Conservation (phyloP, 2,329 filamentous ascomycete species). For the Paecilomyces formosus region DNA sequence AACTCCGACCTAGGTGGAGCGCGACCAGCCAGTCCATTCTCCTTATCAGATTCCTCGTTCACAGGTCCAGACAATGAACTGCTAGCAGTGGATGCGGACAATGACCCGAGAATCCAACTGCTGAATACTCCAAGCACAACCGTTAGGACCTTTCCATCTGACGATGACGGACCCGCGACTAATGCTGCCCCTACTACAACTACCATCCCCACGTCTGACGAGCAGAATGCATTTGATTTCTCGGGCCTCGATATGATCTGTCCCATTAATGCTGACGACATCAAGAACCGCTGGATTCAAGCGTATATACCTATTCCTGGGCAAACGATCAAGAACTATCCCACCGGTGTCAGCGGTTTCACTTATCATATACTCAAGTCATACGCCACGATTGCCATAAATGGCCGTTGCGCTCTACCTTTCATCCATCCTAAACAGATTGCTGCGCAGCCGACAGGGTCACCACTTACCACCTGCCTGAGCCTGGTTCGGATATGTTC, state of each 20-base stretch:
- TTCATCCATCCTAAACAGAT: constrained; percentile 40
- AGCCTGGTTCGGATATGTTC: constrained; percentile 36
- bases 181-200: too few relatives aligned
- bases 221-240: constrained; percentile 23
- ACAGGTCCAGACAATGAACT: background rate
- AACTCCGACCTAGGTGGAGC: background rate
- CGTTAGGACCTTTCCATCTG: background rate
- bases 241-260: constrained; percentile 30
- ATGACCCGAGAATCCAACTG: background rate
- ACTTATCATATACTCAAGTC: constrained; percentile 39
- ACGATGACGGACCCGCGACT: background rate
- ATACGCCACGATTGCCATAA: constrained; percentile 31
- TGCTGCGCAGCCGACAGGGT: constrained; percentile 9
- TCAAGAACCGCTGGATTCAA: constrained; percentile 45
- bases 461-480: constrained; percentile 35
- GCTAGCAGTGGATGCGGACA: background rate
- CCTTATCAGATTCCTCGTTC: background rate
- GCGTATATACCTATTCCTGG: constrained; percentile 39
- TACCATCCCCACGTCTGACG: background rate
- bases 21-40: background rate
- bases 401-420: constrained; percentile 33
- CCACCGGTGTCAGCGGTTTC: constrained; percentile 29
- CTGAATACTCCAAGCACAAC: constrained; percentile 1
- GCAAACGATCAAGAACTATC: constrained; percentile 38
- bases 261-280: constrained; percentile 41